Percentiles rank a stretch among this genome's conserved stretches.
Conservation (phyloP, 1,139 yeast species). For the Pichia sp. region DNA sequence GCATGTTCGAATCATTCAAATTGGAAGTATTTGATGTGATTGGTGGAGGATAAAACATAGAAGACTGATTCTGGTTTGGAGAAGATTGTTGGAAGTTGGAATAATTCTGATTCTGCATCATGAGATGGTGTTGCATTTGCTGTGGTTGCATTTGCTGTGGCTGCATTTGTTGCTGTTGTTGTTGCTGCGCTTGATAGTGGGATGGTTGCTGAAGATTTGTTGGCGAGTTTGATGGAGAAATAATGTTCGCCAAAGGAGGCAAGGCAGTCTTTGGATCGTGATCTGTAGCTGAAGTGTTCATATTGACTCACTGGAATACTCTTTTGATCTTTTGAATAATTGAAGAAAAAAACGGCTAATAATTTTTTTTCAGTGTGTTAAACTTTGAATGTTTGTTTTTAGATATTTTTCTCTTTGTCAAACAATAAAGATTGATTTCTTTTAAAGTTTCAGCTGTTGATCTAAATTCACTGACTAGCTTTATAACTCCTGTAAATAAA, state of each 20-base stretch:
- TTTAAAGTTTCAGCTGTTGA: no score
- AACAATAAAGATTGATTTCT: no score
- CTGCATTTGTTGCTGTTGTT: constrained; percentile 9
- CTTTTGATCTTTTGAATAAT: no score
- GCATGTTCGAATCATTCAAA: constrained; percentile 1
- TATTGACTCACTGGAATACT: no score
- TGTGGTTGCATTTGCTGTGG: constrained; percentile 12
- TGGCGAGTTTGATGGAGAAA: constrained; percentile 13
- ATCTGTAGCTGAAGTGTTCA: not conserved
- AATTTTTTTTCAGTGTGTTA: no score
- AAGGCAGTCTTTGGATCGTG: constrained; percentile 18
- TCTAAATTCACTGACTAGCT: no score
- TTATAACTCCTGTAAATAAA: no score
- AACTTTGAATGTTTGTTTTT: no score
- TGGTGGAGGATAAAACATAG: constrained; percentile 8
- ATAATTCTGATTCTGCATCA: no score
- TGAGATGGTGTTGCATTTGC: constrained; percentile 8
- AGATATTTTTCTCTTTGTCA: no score
- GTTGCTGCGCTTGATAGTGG: constrained; percentile 1
- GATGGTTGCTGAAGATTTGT: not conserved
- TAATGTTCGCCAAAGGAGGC: constrained; percentile 21
- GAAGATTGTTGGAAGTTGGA: not conserved
- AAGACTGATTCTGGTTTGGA: constrained; percentile 4
- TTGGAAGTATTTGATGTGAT: not conserved
- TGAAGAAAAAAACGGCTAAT: no score